These are phyloP conservation scores for Boletus subparvulus DNA, from an alignment of 768 basidiomycete species.

Conservation along the genomic window DNA sequence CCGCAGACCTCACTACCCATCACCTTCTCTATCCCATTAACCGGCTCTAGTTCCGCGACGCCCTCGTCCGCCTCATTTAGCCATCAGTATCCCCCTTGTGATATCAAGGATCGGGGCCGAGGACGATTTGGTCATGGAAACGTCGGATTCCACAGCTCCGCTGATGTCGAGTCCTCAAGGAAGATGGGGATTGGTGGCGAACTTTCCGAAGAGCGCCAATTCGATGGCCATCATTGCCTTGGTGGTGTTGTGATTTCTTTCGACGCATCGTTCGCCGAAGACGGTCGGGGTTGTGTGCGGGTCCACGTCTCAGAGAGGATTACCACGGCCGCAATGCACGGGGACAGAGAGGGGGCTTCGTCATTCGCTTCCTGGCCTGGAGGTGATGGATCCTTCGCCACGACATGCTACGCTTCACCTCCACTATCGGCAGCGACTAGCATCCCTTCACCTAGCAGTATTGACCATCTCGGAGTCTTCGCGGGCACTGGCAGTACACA, in stretches of 20 bases:
- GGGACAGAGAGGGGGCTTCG: slow-evolving; percentile 16
- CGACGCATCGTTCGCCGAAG: slow-evolving; percentile 59
- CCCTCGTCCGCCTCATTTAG: slow-evolving; percentile 45
- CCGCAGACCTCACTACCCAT: slow-evolving; percentile 54
- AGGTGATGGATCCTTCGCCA: slow-evolving; percentile 15
- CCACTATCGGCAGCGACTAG: slow-evolving; percentile 40
- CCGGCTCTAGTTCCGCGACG: slow-evolving; percentile 36
- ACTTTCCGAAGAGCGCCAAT: slow-evolving; percentile 49
- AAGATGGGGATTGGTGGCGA: slow-evolving; percentile 35
- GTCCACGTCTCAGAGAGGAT: slow-evolving; percentile 59
- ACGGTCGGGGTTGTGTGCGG: slow-evolving; percentile 72
- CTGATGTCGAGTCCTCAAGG: slow-evolving; percentile 33
- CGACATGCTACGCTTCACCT: slow-evolving; percentile 30
- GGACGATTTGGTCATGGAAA: slow-evolving; percentile 35
- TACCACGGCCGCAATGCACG: slow-evolving; percentile 6
- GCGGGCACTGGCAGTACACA: slow-evolving; percentile 48
- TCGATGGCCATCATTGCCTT: slow-evolving; percentile 48
- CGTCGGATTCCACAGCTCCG: slow-evolving; percentile 48
- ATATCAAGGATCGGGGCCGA: slow-evolving; percentile 59
- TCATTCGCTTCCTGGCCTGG: slow-evolving; percentile 30
- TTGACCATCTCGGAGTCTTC: slow-evolving; percentile 52
- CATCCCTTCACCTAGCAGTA: slow-evolving; percentile 35
- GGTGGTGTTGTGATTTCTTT: slow-evolving; percentile 71
- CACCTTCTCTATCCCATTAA: slow-evolving; percentile 54
- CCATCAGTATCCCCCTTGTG: slow-evolving; percentile 39